Percentiles rank a stretch among this genome's conserved stretches.
Evolutionary conservation across 73 alveolate genomes (phyloP).

Genomic region (Paramecium sonneborni): DNA sequence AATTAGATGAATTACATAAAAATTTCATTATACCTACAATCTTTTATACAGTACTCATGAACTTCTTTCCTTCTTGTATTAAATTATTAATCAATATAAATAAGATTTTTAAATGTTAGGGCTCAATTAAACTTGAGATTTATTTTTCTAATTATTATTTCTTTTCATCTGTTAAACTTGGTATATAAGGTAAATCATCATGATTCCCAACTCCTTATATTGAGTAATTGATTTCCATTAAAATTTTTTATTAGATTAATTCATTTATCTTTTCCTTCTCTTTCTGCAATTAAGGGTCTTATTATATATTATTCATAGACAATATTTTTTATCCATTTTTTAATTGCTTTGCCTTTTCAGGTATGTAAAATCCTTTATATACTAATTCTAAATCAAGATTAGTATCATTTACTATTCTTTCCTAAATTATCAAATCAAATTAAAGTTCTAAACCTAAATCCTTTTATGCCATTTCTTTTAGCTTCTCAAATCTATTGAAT

Average conservation of each 20-base stretch:
- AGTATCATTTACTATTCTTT: constrained; percentile 1
- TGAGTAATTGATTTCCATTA: neutral
- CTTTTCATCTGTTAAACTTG: neutral
- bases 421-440: constrained; percentile 1
- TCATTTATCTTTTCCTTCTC: neutral
- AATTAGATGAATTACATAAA: neutral
- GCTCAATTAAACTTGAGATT: neutral
- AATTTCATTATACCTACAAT: neutral
- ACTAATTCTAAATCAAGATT: neutral
- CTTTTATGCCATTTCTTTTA: neutral
- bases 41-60: constrained; percentile 15
- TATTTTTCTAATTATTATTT: neutral
- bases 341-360: neutral
- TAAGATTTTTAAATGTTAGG: neutral
- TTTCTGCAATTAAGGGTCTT: neutral
- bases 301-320: neutral
- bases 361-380: constrained; percentile 2
- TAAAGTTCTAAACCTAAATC: neutral
- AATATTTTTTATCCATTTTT: neutral
- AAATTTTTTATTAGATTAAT: neutral
- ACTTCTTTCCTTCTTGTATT: neutral
- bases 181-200: neutral
- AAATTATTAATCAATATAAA: neutral
- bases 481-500: neutral
- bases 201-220: constrained; percentile 3